Base-by-base conservation (phyloP, 2,329 filamentous ascomycete genomes). In the Fusarium chuoi region DNA sequence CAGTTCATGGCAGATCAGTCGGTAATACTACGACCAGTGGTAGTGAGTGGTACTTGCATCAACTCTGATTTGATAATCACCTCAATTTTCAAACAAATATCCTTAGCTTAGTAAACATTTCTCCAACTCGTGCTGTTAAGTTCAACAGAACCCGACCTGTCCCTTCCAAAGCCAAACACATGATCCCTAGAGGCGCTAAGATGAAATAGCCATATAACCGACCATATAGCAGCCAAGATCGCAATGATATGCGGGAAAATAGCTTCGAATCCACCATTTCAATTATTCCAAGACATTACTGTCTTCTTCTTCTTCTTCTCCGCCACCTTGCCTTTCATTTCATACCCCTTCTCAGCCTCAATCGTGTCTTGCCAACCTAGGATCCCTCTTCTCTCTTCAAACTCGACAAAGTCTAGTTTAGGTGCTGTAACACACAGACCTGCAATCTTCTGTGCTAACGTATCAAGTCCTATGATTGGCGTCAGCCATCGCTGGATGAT, bases 101-200 rank as follows among this genome's bases (percentile, higher is more conserved):
- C 9, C 10, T 3, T 0, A 33, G 10, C 14, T 49, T 11, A 49
- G 6, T n/a, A 9, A 10, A 3, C 15, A 14, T n/a, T 17, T 9
- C 11, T 30, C 7, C 11, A 49, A 22, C 46, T 49, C 15, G 14
- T 7, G 28, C n/a, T 33, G 11, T 9, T 13, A 17, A 33, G 20
- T 5, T 49, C 14, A 6, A 30, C 28, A 49, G 17, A 30, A 6
- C 28, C 18, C 13, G 15, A 8, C 7, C 28, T n/a, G 1, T 18
- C 28, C 20, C 3, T 33, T 15, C 9, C 11, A n/a, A 49, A 49
- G 14, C 28, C 28, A 33, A 12, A 8, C 4, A 49, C 22, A n/a
- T 49, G 28, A 17, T 49, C 22, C 5, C 20, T 10, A 49, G 46
- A 49, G 11, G 14, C 20, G 11, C 6, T 33, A 7, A 49, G 15